Evolutionary conservation across 1,139 yeast genomes (phyloP), one percentile per base, ranked within the genome.

Genomic region (Candida anutae): DNA sequence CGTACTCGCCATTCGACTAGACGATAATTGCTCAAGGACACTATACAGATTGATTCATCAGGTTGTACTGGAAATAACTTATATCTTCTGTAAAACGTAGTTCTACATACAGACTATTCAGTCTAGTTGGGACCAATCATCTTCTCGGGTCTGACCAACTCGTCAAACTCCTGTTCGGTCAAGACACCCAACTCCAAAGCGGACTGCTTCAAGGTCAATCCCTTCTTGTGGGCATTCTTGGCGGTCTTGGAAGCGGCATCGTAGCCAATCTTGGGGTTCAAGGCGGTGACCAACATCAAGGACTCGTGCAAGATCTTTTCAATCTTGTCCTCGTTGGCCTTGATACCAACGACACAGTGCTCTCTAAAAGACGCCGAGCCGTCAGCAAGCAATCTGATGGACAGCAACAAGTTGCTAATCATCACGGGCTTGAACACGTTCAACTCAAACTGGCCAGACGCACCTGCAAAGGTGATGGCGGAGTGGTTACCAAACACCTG

Each of bases 181-280:
- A 90, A 72, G 33, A 81, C 87, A 34, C 84, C 84, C 52, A 93
- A 76, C 60, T 90, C 95, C 49, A 90, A 69, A 37, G 96, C 95
- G 36, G 94, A 78, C 60, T 85, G 82, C 67, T 90, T 90, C 63
- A 90, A 76, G 25, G 98, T 90, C 50, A 88, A 72, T 18, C 96
- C 96, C 70, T 90, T 87, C 70, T 88, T 83, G 74, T 90, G 97
- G 29, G 98, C 98, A 53, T 90, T 85, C 74, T 90, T 90, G 45
- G 98, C 98, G 31, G 87, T 90, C 74, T 88, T 87, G 36, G 96
- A 85, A 33, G 98, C 97, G 45, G 79, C 74, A 56, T 90, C 98
- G 64, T 90, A 90, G 48, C 98, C 98, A 49, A 90, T 90, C 77
- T 88, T 87, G 46, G 98, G 97, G 75, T 90, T 93, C 55, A 90